Conservation (phyloP, 2,329 filamentous ascomycete species). For the Neonectria coccinea region DNA sequence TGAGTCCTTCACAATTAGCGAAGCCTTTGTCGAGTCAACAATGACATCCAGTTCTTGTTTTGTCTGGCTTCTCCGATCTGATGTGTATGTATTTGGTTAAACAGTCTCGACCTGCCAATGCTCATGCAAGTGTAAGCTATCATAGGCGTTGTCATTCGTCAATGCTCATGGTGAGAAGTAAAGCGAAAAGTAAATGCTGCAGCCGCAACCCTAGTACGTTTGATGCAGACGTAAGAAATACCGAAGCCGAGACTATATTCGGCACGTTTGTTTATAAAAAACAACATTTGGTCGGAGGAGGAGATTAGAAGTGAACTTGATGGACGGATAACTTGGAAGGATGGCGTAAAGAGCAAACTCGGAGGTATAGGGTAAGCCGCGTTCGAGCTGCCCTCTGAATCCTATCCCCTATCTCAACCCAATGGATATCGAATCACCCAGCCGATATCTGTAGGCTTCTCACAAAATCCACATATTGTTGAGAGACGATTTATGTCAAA, state of each 20-base stretch:
- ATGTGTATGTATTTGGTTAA: too few relatives aligned
- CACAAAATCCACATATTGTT: neutral
- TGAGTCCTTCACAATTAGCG: neutral
- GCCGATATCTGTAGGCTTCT: neutral
- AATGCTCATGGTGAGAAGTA: too few relatives aligned
- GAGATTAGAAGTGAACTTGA: too few relatives aligned
- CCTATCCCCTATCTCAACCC: too few relatives aligned
- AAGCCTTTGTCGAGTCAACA: neutral
- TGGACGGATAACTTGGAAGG: neutral
- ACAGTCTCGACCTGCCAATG: too few relatives aligned
- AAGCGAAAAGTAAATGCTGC: too few relatives aligned
- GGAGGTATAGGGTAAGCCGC: neutral
- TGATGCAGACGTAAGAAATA: neutral
- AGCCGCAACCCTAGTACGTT: neutral
- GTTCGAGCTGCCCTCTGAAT: neutral
- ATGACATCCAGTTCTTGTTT: too few relatives aligned
- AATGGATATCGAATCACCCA: neutral
- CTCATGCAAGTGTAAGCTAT: too few relatives aligned
- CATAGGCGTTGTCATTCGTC: too few relatives aligned
- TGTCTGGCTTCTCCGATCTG: too few relatives aligned
- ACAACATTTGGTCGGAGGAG: too few relatives aligned
- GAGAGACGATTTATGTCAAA: neutral
- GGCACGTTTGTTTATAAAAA: accelerated
- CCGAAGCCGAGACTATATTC: neutral
- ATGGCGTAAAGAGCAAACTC: neutral